Percentiles rank a stretch among this genome's conserved stretches.
Evolutionary conservation across 2,329 filamentous ascomycete species (phyloP).

Genomic region (Lasiodiplodia sp.): DNA sequence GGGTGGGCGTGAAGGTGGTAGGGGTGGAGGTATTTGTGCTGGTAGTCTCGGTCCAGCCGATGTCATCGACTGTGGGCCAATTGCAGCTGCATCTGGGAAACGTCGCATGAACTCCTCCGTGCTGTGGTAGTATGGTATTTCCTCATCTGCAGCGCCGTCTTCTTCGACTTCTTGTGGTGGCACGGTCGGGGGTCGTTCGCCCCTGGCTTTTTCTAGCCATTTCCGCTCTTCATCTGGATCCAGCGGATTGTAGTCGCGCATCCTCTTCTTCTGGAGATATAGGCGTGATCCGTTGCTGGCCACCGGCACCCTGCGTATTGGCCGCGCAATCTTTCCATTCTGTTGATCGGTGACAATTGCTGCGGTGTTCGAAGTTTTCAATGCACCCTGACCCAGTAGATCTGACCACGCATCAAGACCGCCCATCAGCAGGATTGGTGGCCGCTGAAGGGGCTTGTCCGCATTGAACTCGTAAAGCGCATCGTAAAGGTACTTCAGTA

Average conservation of each 20-base stretch:
- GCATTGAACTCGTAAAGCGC: constrained; percentile 86
- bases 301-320: constrained; percentile 60
- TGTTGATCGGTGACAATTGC: constrained; percentile 56
- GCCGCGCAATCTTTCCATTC: constrained; percentile 51
- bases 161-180: constrained; percentile 37
- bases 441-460: constrained; percentile 73
- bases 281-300: constrained; percentile 60
- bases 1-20: constrained; percentile 37
- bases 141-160: constrained; percentile 40
- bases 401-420: constrained; percentile 88
- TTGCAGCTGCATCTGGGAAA: constrained; percentile 74
- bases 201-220: constrained; percentile 79
- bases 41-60: constrained; percentile 53
- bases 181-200: constrained; percentile 63
- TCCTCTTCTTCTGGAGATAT: constrained; percentile 62
- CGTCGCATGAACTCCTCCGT: constrained; percentile 85
- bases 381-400: constrained; percentile 74
- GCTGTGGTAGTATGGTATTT: constrained; percentile 63
- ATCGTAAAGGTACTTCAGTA: constrained; percentile 76
- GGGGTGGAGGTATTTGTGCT: not conserved
- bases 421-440: constrained; percentile 79
- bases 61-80: constrained; percentile 64
- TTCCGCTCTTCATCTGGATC: constrained; percentile 80
- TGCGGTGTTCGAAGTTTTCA: constrained; percentile 64
- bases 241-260: constrained; percentile 72